Evolutionary conservation across 345 rosid species (phyloP).

Genomic region (Gossypium sturtianum): DNA sequence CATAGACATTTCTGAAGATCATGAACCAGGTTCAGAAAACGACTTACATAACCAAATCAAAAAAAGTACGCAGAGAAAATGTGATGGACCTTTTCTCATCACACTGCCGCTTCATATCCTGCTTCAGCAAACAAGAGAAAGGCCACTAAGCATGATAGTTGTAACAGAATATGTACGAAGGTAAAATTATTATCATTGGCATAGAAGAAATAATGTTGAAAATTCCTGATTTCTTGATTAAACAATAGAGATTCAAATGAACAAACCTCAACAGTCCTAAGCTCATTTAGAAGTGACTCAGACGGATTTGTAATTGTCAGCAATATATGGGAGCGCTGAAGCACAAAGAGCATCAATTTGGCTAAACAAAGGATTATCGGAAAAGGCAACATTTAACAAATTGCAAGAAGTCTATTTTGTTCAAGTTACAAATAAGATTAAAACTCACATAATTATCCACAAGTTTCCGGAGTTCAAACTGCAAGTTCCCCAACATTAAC

Average conservation of each 20-base stretch:
- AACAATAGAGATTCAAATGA: conserved; percentile 10
- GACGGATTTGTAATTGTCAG: conserved; percentile 87
- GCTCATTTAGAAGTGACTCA: conserved; percentile 87
- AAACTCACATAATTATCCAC: conserved; percentile 86
- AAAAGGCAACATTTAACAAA: background rate
- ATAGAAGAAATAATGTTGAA: background rate
- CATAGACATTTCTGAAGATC: conserved; percentile 51
- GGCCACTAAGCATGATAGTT: conserved; percentile 14
- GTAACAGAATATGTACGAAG: background rate
- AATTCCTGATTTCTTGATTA: conserved; percentile 8
- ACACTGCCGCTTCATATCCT: conserved; percentile 74
- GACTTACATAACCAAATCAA: conserved; percentile 14
- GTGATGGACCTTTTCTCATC: conserved; percentile 54
- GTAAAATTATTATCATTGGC: background rate
- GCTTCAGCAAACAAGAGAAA: conserved; percentile 27
- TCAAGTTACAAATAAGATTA: conserved; percentile 6
- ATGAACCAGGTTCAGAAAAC: background rate
- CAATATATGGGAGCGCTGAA: conserved; percentile 83
- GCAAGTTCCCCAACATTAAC: conserved; percentile 73
- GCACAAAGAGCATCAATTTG: conserved; percentile 16
- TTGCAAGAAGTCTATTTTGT: background rate
- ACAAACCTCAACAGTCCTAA: conserved; percentile 93
- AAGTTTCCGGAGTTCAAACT: conserved; percentile 79
- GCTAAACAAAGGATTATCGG: background rate
- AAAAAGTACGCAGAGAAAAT: conserved; percentile 7